Evolutionary conservation across 768 basidiomycete species (phyloP).

Genomic region (Phylloporus scabripes): DNA sequence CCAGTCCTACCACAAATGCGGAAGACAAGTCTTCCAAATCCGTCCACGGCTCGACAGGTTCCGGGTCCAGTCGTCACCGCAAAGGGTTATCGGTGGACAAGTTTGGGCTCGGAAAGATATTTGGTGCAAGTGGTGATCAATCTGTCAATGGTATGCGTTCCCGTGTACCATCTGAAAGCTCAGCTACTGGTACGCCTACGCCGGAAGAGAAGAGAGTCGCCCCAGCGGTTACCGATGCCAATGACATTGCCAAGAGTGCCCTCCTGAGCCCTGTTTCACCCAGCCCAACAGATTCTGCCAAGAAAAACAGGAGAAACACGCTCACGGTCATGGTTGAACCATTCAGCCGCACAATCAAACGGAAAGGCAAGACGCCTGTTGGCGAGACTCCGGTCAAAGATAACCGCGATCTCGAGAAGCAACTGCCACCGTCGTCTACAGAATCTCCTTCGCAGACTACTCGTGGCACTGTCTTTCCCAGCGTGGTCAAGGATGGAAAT

Average conservation of each 20-base stretch:
- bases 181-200: slow-evolving; percentile 19
- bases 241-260: slow-evolving; percentile 24
- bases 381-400: slow-evolving; percentile 40
- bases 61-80: slow-evolving; percentile 48
- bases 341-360: slow-evolving; percentile 45
- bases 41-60: slow-evolving; percentile 32
- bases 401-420: slow-evolving; percentile 35
- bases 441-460: slow-evolving; percentile 26
- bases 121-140: slow-evolving; percentile 43
- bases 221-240: slow-evolving; percentile 1
- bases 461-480: slow-evolving; percentile 23
- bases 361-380: slow-evolving; percentile 32
- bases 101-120: slow-evolving; percentile 72
- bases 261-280: slow-evolving; percentile 35
- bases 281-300: slow-evolving; percentile 33
- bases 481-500: slow-evolving; percentile 24
- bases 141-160: slow-evolving; percentile 32
- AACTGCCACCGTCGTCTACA: slow-evolving; percentile 26
- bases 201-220: slow-evolving; percentile 18
- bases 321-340: slow-evolving; percentile 86
- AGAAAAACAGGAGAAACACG: slow-evolving; percentile 72
- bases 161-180: slow-evolving; percentile 41
- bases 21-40: slow-evolving; percentile 29
- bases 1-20: slow-evolving; percentile 32
- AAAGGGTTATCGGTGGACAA: slow-evolving; percentile 76